These are phyloP conservation scores for Pholiota molesta DNA, from an alignment of 768 basidiomycete species.

Conservation along the genomic window DNA sequence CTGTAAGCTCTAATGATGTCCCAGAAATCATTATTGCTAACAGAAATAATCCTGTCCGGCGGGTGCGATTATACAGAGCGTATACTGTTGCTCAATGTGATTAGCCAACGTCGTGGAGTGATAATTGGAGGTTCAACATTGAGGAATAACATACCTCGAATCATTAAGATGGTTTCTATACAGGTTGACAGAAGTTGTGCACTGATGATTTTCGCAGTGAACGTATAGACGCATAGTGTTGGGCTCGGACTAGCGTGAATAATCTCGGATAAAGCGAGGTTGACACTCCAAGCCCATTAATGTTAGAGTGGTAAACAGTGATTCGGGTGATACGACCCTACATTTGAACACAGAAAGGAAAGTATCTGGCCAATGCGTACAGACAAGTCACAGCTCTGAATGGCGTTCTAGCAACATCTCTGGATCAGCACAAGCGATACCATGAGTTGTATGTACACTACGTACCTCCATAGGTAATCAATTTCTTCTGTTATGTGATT, in stretches of 20 bases:
- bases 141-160: not conserved
- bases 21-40: constrained; percentile 4
- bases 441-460: not conserved
- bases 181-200: constrained; percentile 17
- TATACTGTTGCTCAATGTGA: constrained; percentile 6
- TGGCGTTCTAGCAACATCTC: constrained; percentile 4
- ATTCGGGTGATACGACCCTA: not conserved
- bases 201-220: constrained; percentile 5
- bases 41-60: constrained; percentile 8
- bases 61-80: constrained; percentile 15
- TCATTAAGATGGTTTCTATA: constrained; percentile 14
- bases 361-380: constrained; percentile 16
- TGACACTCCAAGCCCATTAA: not conserved
- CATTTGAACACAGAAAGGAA: constrained; percentile 14
- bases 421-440: not conserved
- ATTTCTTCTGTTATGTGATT: constrained; percentile 14
- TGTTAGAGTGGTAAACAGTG: not conserved
- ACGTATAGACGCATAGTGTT: constrained; percentile 6
- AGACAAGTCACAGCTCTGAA: constrained; percentile 14
- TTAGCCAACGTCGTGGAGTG: too few relatives aligned
- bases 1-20: constrained; percentile 8
- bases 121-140: too few relatives aligned
- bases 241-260: not conserved
- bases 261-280: constrained; percentile 10
- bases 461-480: constrained; percentile 13